Base-by-base conservation (phyloP, 1,284 basidiomycete species). In the Ceratobasidium papillatum region DNA sequence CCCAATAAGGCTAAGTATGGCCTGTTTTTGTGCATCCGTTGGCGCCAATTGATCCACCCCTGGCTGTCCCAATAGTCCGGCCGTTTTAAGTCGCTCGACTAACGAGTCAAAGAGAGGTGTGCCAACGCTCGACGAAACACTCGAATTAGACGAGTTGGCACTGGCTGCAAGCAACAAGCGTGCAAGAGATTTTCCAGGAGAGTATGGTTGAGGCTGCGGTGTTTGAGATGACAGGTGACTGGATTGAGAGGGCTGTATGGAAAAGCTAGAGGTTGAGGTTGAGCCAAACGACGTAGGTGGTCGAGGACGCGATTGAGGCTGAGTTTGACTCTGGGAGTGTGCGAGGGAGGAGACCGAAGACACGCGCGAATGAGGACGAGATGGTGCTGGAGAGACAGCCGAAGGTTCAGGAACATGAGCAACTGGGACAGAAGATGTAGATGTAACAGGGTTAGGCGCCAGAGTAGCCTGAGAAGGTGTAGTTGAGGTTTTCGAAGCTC, bases 311-410 rank as follows among this genome's bases (percentile, higher is more conserved):
- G 59, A 45, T 19, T 62, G 19, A 36, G 62, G 19, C 19, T 30
- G 62, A 14, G 43, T 22, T 32, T 47, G 62, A 1, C 27, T 66
- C 30, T 52, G 49, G 1, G 64, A 54, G 11, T 41, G 47, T 1
- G 64, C 43, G 3, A 66, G 49, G 7, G 64, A 66, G 12, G 64
- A 66, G 12, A 38, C 49, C 3, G 64, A 66, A 22, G 64, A 66
- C 49, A 66, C 64, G 9, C 64, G 43, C 14, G 64, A 66, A 25
- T 66, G 64, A 36, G 22, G 3, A 7, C 62, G 38, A 30, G 62
- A 64, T 34, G 36, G 45, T 12, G n/a, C 9, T n/a, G 43, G 62
- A 8, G 62, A 64, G 30, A 12, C 17, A 38, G 47, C n/a, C 4
- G 64, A 66, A 9, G 54, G 54, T 22, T 36, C 25, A 34, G 36